Conservation (phyloP, 2,329 filamentous ascomycete species). For the Fusarium cicatricum region DNA sequence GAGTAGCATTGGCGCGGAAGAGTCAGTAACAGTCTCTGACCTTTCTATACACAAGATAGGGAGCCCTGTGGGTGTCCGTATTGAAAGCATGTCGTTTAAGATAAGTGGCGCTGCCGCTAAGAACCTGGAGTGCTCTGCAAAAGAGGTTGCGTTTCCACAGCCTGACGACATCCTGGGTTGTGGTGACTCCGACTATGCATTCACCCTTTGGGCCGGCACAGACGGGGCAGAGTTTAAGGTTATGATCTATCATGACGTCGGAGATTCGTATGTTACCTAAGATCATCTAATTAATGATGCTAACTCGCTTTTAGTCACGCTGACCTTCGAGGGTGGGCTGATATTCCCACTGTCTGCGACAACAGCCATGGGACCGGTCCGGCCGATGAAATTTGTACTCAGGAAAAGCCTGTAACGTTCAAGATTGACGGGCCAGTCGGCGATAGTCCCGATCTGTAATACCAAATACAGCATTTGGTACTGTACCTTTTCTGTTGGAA, state of each 20-base stretch:
- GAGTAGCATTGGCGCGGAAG: slow-evolving; percentile 1
- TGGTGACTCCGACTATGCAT: slow-evolving; percentile 12
- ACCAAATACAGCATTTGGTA: background rate
- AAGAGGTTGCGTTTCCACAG: slow-evolving; percentile 18
- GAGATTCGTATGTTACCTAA: slow-evolving; percentile 1
- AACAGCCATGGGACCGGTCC: slow-evolving; percentile 22
- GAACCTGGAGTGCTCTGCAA: slow-evolving; percentile 15
- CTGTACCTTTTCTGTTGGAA: background rate
- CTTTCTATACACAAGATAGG: slow-evolving; percentile 12
- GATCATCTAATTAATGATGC: background rate
- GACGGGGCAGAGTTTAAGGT: slow-evolving; percentile 1
- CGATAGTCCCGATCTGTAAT: background rate
- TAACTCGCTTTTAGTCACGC: slow-evolving; percentile 11
- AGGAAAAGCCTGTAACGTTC: slow-evolving; percentile 15
- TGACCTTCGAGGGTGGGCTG: slow-evolving; percentile 19
- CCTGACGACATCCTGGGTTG: slow-evolving; percentile 4
- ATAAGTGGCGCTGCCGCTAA: slow-evolving; percentile 14
- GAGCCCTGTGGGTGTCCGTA: slow-evolving; percentile 5
- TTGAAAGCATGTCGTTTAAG: slow-evolving; percentile 20
- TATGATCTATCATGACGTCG: slow-evolving; percentile 20
- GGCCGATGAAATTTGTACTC: slow-evolving; percentile 23
- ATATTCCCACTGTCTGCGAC: slow-evolving; percentile 24
- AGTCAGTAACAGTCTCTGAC: slow-evolving; percentile 19
- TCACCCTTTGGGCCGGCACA: slow-evolving; percentile 5
- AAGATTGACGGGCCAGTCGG: slow-evolving; percentile 23